Evolutionary conservation across 140 eudicot genomes (phyloP).

Genomic region (Senecio squalidus): DNA sequence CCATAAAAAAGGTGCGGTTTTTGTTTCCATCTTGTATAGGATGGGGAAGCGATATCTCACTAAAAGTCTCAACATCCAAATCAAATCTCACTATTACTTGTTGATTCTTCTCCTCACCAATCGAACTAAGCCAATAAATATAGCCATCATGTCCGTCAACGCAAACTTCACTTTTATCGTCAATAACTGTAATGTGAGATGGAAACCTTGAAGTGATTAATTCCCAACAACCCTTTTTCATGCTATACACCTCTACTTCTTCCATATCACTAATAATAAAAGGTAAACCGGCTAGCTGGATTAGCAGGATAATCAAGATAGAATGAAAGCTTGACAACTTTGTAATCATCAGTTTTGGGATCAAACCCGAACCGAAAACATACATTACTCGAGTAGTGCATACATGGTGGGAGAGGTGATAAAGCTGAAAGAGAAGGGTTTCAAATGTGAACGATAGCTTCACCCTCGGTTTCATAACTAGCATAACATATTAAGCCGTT

Average conservation of each 20-base stretch:
- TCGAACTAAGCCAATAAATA: neutral
- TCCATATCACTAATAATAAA: too few species aligned
- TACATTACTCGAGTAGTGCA: too few species aligned
- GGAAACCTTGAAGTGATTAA: neutral
- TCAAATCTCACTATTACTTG: neutral
- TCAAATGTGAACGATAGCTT: neutral
- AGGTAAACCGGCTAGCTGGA: too few species aligned
- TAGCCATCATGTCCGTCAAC: neutral
- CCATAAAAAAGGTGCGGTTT: neutral
- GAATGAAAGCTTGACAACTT: neutral
- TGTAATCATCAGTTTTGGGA: slow-evolving; percentile 7
- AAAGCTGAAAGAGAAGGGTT: neutral
- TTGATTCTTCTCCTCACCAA: neutral
- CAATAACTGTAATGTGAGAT: neutral
- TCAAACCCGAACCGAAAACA: neutral
- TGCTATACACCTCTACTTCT: neutral
- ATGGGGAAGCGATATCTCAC: neutral
- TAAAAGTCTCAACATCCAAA: neutral
- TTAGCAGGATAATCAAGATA: neutral
- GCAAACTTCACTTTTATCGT: neutral
- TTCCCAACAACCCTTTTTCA: neutral
- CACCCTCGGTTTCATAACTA: neutral
- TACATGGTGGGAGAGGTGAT: neutral
- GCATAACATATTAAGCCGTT: neutral
- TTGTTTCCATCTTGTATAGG: neutral